phyloP scores from a whole-genome alignment of 2,329 filamentous ascomycete genomes.

The Cryphonectria carpinicola region DNA sequence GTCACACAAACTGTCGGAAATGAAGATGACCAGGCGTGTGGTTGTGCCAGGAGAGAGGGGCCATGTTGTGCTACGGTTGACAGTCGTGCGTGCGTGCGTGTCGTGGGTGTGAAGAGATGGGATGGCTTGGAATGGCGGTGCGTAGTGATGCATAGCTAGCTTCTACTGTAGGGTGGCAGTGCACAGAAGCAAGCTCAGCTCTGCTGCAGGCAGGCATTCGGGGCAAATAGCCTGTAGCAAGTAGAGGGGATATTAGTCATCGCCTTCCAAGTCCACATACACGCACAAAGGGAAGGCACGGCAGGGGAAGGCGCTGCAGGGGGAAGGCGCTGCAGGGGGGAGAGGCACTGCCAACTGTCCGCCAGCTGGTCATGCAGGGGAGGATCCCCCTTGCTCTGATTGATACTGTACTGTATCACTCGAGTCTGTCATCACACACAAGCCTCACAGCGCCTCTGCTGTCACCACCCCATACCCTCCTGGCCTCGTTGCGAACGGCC shows the following conservation, averaged over 20 bases:
- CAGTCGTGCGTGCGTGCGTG: no score
- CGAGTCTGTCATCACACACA: constrained; percentile 64
- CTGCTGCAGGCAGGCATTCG: not conserved
- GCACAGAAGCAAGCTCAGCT: not conserved
- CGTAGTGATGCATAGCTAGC: not conserved
- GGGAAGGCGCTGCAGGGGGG: no score
- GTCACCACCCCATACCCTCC: constrained; percentile 61
- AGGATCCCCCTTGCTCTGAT: no score
- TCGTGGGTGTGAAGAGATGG: not conserved
- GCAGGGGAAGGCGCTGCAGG: no score
- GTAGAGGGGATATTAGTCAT: no score
- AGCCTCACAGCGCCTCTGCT: constrained; percentile 59
- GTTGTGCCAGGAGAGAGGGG: not conserved
- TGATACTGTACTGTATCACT: constrained; percentile 35
- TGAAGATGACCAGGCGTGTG: not conserved
- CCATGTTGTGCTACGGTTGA: not conserved
- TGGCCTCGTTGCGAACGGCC: constrained; percentile 55
- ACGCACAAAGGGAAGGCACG: no score
- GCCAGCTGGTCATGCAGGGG: no score
- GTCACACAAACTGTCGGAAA: not conserved
- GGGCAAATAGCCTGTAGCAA: not conserved
- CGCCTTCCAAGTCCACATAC: no score
- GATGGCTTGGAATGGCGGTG: no score
- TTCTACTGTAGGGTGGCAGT: not conserved
- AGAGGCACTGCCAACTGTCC: not conserved